Evolutionary conservation across 2,329 filamentous ascomycete genomes (phyloP).

Genomic region (Pestalotiopsis sp.): DNA sequence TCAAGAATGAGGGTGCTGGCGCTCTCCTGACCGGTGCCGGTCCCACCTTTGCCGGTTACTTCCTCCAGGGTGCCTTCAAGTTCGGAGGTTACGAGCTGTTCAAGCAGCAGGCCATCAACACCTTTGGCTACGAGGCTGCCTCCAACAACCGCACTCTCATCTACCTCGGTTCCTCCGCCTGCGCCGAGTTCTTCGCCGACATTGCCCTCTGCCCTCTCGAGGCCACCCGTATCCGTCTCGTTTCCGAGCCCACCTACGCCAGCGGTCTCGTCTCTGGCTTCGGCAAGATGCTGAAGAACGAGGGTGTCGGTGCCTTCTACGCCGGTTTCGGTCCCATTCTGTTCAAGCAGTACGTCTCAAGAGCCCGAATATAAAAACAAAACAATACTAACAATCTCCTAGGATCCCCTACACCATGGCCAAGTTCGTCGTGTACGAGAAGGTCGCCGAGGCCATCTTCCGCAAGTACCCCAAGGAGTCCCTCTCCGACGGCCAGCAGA

Average conservation of each 20-base stretch:
- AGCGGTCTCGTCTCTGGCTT: constrained; percentile 70
- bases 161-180: constrained; percentile 63
- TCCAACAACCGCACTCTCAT: constrained; percentile 68
- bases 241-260: constrained; percentile 73
- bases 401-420: constrained; percentile 81
- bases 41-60: constrained; percentile 75
- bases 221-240: constrained; percentile 78
- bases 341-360: constrained; percentile 64
- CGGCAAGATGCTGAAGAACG: constrained; percentile 68
- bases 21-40: constrained; percentile 74
- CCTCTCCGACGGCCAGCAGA: constrained; percentile 65
- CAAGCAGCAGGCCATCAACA: constrained; percentile 77
- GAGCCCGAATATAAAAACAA: not conserved
- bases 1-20: constrained; percentile 71
- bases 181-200: constrained; percentile 59
- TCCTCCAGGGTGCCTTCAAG: constrained; percentile 80
- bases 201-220: constrained; percentile 77
- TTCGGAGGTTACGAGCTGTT: constrained; percentile 84
- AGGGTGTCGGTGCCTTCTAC: constrained; percentile 76
- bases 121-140: constrained; percentile 67
- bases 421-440: constrained; percentile 83
- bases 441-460: constrained; percentile 70
- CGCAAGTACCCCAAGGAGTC: constrained; percentile 62
- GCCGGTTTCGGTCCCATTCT: constrained; percentile 74
- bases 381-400: not conserved